Evolutionary conservation across 2,329 filamentous ascomycete genomes (phyloP), one percentile per base, ranked within the genome.

Genomic region (Neopestalotiopsis rosae): DNA sequence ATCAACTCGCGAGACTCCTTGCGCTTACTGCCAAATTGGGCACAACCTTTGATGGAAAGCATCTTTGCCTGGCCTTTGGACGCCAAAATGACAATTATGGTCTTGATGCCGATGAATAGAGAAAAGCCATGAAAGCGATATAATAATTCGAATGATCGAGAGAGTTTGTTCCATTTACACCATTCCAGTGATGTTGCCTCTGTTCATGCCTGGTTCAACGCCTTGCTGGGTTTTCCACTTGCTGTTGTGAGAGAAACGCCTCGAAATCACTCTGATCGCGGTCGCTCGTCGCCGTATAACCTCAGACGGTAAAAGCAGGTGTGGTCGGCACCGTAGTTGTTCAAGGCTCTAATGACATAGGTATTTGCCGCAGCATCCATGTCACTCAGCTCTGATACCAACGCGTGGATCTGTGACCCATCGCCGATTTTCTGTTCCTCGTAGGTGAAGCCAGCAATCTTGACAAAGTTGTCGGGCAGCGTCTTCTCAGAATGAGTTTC

Each of bases 271-370:
- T 28, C 13, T 34, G 14, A 20, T 69, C 67, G 34, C 71, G 69
- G 68, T 76, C 74, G 45, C 74, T 70, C 30, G 40, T 85, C 77
- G 17, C 85, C 90, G 75, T 88, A 91, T 59, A 92, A 69, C 68
- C 85, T 81, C n/a, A 91, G 78, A 1, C 90, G 82, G 78, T 92
- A 92, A 73, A 92, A 86, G 76, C 90, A 92, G 3, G 90, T 92
- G 74, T 90, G 89, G 61, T 88, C 76, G 10, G 83, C 81, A 14
- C 90, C 89, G 74, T 90, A 86, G 75, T 92, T 92, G 74, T 80
- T 87, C 67, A 84, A 77, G 1, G 87, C 85, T 13, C 89, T 82
- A 30, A 92, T 77, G 20, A 89, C 76, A 7, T 92, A 76, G 9
- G 86, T 81, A 62, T 85, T 83, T 4, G 89, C 89, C 17, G 78